Percentiles rank a stretch among this genome's conserved stretches.
phyloP scores from a whole-genome alignment of 257 asterid genomes.

The Leonotis leonurus region DNA sequence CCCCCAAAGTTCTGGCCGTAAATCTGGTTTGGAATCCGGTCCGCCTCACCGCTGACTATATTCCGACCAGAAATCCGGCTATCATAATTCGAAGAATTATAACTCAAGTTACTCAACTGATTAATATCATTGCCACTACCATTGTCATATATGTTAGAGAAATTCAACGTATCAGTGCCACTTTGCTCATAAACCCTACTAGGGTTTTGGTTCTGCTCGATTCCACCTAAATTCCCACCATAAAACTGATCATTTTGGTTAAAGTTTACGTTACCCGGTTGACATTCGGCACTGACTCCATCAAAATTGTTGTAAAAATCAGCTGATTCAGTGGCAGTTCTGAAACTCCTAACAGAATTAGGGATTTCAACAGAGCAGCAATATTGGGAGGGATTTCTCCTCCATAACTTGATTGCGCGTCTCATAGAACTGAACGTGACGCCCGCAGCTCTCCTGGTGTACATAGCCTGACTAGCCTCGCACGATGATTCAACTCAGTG shows the following conservation, averaged over 20 bases:
- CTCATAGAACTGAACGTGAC: slow-evolving; percentile 30
- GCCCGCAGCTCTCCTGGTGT: slow-evolving; percentile 35
- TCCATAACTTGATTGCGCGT: slow-evolving; percentile 34
- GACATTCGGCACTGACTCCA: slow-evolving; percentile 18
- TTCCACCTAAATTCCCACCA: slow-evolving; percentile 13
- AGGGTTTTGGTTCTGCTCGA: slow-evolving; percentile 24
- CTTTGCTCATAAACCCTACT: slow-evolving; percentile 30
- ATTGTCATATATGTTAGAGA: background rate
- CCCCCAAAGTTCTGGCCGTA: slow-evolving; percentile 6
- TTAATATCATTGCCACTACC: slow-evolving; percentile 17
- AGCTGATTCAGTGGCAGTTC: slow-evolving; percentile 43
- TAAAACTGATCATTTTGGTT: slow-evolving; percentile 26
- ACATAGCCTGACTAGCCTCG: slow-evolving; percentile 39
- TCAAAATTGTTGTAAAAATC: slow-evolving; percentile 28
- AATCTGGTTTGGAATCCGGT: slow-evolving; percentile 12
- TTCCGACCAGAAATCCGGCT: slow-evolving; percentile 7
- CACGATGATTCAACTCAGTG: slow-evolving; percentile 14
- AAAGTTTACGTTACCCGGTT: background rate
- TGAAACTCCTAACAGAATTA: slow-evolving; percentile 23
- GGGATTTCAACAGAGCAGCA: slow-evolving; percentile 3
- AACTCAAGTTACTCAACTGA: background rate
- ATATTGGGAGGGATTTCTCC: slow-evolving; percentile 14
- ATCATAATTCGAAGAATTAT: background rate
- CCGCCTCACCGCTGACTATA: slow-evolving; percentile 5
- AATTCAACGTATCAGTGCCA: slow-evolving; percentile 1